These are phyloP conservation scores for Neurospora intermedia DNA, from an alignment of 495 filamentous ascomycete genomes.

Conservation along the genomic window DNA sequence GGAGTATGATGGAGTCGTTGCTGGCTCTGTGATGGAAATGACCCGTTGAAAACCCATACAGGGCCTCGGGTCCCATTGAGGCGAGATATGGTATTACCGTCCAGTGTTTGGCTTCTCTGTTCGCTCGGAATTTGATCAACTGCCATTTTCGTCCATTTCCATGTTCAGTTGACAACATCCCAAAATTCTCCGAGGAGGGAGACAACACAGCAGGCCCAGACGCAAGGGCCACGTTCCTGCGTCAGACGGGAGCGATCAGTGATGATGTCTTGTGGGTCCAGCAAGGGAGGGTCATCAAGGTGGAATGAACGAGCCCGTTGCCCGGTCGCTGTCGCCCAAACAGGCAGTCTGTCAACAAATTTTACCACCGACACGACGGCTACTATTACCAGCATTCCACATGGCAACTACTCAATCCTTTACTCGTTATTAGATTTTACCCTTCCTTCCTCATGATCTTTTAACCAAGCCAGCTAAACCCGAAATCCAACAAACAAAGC, in stretches of 20 bases:
- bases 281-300: neutral
- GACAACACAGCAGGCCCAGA: neutral
- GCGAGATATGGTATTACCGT: neutral
- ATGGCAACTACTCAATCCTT: neutral
- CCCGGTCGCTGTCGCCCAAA: constrained; percentile 14
- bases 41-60: neutral
- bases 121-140: neutral
- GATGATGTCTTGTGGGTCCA: constrained; percentile 5
- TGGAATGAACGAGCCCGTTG: constrained; percentile 15
- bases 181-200: neutral
- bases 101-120: neutral
- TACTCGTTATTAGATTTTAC: neutral
- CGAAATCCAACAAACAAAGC: neutral
- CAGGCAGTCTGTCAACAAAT: constrained; percentile 20
- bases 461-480: neutral
- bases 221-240: neutral
- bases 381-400: neutral
- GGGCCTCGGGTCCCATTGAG: neutral
- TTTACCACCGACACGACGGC: constrained; percentile 3
- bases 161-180: neutral
- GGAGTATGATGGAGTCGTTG: neutral
- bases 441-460: neutral
- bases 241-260: neutral
- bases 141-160: neutral
- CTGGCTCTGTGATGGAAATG: neutral